Percentiles rank a stretch among this genome's conserved stretches.
Evolutionary conservation across 169 alveolate genomes (phyloP).

Genomic region (Condylostoma magnum): DNA sequence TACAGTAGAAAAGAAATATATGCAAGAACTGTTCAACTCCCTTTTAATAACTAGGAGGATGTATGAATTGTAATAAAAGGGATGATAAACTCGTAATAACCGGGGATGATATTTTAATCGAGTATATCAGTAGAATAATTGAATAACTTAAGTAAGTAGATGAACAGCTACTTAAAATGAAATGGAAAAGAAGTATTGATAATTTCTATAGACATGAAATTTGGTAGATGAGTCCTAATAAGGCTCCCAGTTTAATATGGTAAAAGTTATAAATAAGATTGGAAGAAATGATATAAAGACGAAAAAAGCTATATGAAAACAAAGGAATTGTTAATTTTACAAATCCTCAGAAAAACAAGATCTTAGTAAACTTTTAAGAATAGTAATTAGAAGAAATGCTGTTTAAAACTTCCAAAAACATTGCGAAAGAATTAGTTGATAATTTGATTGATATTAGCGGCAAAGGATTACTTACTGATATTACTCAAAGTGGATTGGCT

Average conservation of each 20-base stretch:
- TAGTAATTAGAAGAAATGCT: background rate
- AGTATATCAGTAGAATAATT: conserved; percentile 29
- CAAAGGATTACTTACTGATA: background rate
- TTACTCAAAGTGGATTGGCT: too few relatives aligned
- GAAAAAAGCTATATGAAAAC: background rate
- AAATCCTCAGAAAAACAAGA: background rate
- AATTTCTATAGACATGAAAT: background rate
- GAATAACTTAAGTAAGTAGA: background rate
- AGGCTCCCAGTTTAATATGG: background rate
- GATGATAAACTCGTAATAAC: conserved; percentile 34
- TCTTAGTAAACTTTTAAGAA: background rate
- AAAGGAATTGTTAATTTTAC: background rate
- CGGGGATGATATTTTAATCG: conserved; percentile 43
- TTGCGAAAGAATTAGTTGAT: background rate
- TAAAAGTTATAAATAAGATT: background rate
- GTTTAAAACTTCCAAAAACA: background rate
- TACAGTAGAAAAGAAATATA: too few relatives aligned
- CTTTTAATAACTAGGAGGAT: too few relatives aligned
- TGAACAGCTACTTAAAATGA: background rate
- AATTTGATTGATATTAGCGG: background rate
- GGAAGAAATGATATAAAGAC: background rate
- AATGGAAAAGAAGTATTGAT: conserved; percentile 11
- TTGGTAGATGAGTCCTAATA: background rate
- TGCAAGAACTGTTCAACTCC: too few relatives aligned
- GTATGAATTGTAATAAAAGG: too few relatives aligned